phyloP scores from a whole-genome alignment of 2,329 filamentous ascomycete species.

The Botrytis elliptica region DNA sequence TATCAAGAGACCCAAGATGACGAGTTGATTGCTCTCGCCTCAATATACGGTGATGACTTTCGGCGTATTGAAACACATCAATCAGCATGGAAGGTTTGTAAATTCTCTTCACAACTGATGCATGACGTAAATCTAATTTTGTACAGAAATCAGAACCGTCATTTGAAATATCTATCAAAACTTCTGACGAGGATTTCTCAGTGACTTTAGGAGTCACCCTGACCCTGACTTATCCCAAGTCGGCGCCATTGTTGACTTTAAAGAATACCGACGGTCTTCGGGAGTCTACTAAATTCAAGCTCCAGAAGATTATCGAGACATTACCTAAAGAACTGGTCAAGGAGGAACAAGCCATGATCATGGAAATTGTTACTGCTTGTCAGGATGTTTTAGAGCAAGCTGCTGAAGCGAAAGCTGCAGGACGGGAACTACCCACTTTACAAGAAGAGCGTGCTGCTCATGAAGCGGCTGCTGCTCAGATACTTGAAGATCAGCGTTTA shows the following conservation, averaged over 20 bases:
- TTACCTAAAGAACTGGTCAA: constrained; percentile 53
- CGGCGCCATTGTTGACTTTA: constrained; percentile 69
- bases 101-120: not conserved
- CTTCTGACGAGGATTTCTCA: constrained; percentile 68
- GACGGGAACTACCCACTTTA: constrained; percentile 76
- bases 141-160: constrained; percentile 73
- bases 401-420: constrained; percentile 72
- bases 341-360: constrained; percentile 53
- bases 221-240: constrained; percentile 88
- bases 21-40: constrained; percentile 79
- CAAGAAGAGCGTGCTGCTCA: constrained; percentile 86
- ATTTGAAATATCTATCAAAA: constrained; percentile 77
- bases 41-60: constrained; percentile 90
- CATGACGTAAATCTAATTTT: constrained; percentile 19
- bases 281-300: constrained; percentile 67
- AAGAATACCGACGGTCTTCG: constrained; percentile 64
- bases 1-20: constrained; percentile 86
- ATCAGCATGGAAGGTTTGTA: constrained; percentile 80
- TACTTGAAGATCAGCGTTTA: constrained; percentile 51
- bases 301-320: constrained; percentile 62
- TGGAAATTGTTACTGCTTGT: constrained; percentile 49
- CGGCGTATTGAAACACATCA: constrained; percentile 66
- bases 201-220: constrained; percentile 75
- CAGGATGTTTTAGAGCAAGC: constrained; percentile 79
- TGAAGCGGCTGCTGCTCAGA: constrained; percentile 66